Evolutionary conservation across 169 alveolate species (phyloP).

Genomic region (Perkinsus marinus): DNA sequence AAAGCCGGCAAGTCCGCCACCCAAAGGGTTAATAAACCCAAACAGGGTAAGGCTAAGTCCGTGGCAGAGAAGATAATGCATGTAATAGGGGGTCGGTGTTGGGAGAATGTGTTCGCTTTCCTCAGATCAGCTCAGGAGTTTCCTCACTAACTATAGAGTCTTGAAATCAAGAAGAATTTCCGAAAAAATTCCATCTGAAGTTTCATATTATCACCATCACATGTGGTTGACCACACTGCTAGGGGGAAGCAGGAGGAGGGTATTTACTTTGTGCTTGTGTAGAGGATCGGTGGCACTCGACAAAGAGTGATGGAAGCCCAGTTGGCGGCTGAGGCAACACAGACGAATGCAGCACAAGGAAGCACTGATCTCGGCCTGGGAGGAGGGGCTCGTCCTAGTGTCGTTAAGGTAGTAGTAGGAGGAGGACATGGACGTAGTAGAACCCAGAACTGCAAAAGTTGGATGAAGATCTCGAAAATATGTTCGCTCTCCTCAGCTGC

Average conservation of each 20-base stretch:
- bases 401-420: neutral
- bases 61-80: neutral
- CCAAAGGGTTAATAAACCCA: neutral
- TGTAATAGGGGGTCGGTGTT: neutral
- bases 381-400: neutral
- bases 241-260: too few relatives aligned
- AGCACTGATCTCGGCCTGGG: neutral
- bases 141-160: too few relatives aligned
- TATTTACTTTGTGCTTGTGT: neutral
- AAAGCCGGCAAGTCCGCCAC: neutral
- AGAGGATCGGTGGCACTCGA: neutral
- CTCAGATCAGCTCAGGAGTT: too few relatives aligned
- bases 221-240: too few relatives aligned
- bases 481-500: too few relatives aligned
- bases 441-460: too few relatives aligned
- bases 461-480: too few relatives aligned
- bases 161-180: too few relatives aligned
- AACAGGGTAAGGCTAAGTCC: neutral
- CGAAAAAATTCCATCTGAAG: too few relatives aligned
- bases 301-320: neutral
- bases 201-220: too few relatives aligned
- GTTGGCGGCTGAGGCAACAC: neutral
- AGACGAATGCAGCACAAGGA: neutral
- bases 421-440: too few relatives aligned
- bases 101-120: too few relatives aligned